phyloP scores from a whole-genome alignment of 2,329 filamentous ascomycete species.

The Cladosporium sp. region DNA sequence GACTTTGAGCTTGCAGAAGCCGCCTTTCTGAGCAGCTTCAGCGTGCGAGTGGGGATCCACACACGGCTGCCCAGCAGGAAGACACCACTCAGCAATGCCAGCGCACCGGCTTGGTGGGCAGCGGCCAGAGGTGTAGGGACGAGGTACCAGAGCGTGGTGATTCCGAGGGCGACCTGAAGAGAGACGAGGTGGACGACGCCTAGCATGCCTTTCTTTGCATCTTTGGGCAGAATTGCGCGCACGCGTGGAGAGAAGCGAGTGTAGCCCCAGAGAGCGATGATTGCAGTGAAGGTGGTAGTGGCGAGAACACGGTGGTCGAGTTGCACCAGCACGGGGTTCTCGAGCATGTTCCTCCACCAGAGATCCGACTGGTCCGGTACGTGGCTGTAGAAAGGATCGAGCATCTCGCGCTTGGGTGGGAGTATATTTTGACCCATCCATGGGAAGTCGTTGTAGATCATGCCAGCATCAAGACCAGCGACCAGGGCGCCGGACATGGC shows the following conservation, averaged over 20 bases:
- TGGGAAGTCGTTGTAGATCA: conserved; percentile 99
- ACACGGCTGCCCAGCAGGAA: conserved; percentile 74
- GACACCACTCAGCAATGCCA: conserved; percentile 78
- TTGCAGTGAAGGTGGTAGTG: conserved; percentile 76
- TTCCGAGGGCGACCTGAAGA: conserved; percentile 79
- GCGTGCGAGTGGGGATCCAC: conserved; percentile 57
- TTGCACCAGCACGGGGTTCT: conserved; percentile 94
- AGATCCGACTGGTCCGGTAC: conserved; percentile 73
- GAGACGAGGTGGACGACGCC: conserved; percentile 79
- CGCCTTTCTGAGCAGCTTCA: conserved; percentile 11
- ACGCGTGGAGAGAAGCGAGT: conserved; percentile 63
- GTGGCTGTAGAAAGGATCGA: conserved; percentile 79
- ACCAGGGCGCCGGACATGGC: conserved; percentile 92
- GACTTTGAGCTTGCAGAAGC: not conserved
- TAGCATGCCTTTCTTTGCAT: conserved; percentile 66
- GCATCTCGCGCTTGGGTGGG: conserved; percentile 77
- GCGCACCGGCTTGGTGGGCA: conserved; percentile 83
- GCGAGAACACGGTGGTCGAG: conserved; percentile 92
- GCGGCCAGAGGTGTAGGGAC: conserved; percentile 85
- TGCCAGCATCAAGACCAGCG: conserved; percentile 87
- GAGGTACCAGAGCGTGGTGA: conserved; percentile 87
- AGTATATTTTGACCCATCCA: conserved; percentile 83
- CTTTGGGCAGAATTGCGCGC: conserved; percentile 50
- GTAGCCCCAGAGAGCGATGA: conserved; percentile 77
- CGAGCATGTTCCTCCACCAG: conserved; percentile 95